phyloP scores from a whole-genome alignment of 225 moss, liverwort and hornwort genomes.

The Thuidium tamariscinum region DNA sequence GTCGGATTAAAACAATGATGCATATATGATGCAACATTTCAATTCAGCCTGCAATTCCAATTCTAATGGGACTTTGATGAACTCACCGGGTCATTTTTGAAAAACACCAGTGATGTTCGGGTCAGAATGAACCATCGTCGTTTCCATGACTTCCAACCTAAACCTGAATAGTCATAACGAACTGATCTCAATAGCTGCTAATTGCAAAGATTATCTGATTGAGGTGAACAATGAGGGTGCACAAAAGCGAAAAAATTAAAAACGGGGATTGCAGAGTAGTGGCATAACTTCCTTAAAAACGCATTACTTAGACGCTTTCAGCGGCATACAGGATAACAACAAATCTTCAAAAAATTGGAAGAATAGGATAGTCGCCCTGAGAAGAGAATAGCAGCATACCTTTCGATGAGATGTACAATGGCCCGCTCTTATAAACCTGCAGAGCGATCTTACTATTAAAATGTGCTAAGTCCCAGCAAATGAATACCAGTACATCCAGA shows the following conservation, averaged over 20 bases:
- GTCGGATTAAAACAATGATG: background rate
- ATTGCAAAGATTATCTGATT: background rate
- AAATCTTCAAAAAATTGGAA: background rate
- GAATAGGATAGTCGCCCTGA: background rate
- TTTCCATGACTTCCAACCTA: constrained; percentile 99
- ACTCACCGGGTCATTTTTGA: constrained; percentile 95
- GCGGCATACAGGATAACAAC: background rate
- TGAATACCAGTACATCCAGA: background rate
- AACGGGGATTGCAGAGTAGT: background rate
- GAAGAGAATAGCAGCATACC: constrained; percentile 19
- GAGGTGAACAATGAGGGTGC: background rate
- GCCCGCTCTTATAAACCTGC: constrained; percentile 90
- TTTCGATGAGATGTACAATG: constrained; percentile 86
- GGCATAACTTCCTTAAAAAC: background rate
- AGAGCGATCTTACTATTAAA: background rate
- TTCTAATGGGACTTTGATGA: background rate
- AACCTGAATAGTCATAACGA: constrained; percentile 28
- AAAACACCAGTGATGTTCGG: constrained; percentile 86
- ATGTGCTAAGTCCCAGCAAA: background rate
- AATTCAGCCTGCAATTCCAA: background rate
- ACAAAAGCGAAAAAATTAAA: background rate
- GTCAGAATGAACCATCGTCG: constrained; percentile 96
- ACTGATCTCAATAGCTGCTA: background rate
- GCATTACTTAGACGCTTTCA: background rate
- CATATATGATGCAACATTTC: background rate